phyloP scores from a whole-genome alignment of 2,329 filamentous ascomycete genomes.

The Ceratocystis lukuohia region DNA sequence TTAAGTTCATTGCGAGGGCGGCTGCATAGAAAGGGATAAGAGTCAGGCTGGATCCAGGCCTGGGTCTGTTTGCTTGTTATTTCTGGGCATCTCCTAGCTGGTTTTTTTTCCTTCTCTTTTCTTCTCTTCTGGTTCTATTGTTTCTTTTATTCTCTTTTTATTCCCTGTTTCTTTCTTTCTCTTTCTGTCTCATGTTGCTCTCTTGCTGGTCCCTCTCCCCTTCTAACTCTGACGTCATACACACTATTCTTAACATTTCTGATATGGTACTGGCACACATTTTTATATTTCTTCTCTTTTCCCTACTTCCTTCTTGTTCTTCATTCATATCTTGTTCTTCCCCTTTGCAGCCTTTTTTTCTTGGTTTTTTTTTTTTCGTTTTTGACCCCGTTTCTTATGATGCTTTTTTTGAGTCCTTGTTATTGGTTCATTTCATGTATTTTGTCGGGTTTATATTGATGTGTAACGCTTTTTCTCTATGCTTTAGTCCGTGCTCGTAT shows the following conservation, averaged over 20 bases:
- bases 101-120: neutral
- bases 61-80: neutral
- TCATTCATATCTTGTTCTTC: conserved; percentile 18
- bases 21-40: conserved; percentile 6
- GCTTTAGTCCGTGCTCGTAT: neutral
- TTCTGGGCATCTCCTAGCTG: neutral
- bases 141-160: neutral
- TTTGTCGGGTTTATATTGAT: neutral
- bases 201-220: conserved; percentile 22
- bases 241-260: conserved; percentile 10
- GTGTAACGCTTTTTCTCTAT: neutral
- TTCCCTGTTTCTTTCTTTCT: neutral
- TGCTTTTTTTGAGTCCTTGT: conserved; percentile 14
- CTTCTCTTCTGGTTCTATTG: neutral
- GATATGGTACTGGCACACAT: conserved; percentile 22
- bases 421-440: conserved; percentile 17
- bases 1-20: conserved; percentile 14
- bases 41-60: neutral
- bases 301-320: conserved; percentile 24
- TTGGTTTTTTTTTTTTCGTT: conserved; percentile 24
- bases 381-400: too few relatives aligned
- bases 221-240: neutral
- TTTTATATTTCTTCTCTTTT: conserved; percentile 25
- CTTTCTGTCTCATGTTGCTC: conserved; percentile 20
- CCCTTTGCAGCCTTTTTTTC: conserved; percentile 24